Conservation (phyloP, 2,329 filamentous ascomycete species). For the Cladosporium austrohemisphaericum region DNA sequence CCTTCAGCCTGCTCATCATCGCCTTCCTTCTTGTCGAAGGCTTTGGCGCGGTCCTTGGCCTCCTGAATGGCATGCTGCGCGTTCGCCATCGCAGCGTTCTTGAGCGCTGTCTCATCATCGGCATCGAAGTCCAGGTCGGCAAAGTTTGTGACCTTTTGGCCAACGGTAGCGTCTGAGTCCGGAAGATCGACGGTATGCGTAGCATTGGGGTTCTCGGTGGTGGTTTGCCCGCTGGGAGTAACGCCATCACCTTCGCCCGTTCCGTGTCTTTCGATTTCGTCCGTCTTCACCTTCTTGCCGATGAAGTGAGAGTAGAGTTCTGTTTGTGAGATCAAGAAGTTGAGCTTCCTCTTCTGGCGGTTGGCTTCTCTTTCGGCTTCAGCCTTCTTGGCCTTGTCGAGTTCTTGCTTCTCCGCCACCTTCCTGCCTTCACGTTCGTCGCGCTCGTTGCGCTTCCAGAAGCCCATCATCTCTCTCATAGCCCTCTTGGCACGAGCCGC, state of each 20-base stretch:
- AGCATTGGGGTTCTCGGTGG: constrained; percentile 36
- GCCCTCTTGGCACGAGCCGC: constrained; percentile 95
- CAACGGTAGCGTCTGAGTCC: constrained; percentile 47
- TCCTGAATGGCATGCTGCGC: constrained; percentile 94
- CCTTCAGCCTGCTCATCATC: constrained; percentile 45
- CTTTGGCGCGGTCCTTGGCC: constrained; percentile 85
- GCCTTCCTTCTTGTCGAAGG: constrained; percentile 74
- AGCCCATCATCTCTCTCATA: constrained; percentile 99
- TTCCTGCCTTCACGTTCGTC: constrained; percentile 94
- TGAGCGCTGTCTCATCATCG: constrained; percentile 79
- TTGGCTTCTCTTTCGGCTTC: constrained; percentile 97
- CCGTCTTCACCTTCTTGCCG: constrained; percentile 97
- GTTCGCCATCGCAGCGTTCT: constrained; percentile 85
- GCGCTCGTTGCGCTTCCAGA: constrained; percentile 98
- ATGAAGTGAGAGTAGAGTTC: constrained; percentile 99
- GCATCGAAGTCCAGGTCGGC: constrained; percentile 94
- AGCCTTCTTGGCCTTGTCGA: constrained; percentile 93
- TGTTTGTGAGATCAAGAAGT: constrained; percentile 98
- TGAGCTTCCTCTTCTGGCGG: constrained; percentile 95
- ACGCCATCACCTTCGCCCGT: constrained; percentile 66
- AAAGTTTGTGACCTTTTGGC: constrained; percentile 81
- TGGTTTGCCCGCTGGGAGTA: constrained; percentile 51
- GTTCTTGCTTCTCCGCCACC: constrained; percentile 89
- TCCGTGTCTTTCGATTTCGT: constrained; percentile 86
- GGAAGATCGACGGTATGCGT: constrained; percentile 47